Base-by-base conservation (phyloP, 75 land plant species). In the Selaginella tamariscina region DNA sequence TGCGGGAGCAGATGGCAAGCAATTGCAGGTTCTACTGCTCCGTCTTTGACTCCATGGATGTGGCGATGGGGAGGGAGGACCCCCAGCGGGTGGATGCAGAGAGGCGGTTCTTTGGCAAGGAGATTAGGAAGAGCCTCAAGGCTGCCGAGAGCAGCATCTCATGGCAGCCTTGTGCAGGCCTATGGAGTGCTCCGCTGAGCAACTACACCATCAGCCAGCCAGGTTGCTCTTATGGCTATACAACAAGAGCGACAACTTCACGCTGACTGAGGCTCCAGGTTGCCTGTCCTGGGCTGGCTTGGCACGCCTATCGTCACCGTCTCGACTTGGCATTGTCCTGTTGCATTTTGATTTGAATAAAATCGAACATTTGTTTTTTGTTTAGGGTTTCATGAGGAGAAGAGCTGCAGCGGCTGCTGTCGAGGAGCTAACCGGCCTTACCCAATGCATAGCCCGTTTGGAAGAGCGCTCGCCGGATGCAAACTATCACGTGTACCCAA, bases 181-280 rank as follows among this genome's bases (percentile, higher is more conserved):
- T 82, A 64, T 72, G 69, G 55, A 30, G 75, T 0, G 70, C 77
- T 0, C 30, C 62, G 8, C 77, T 84, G 5, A 92, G 97, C 73
- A 82, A 92, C 72, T 92, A 92, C 54, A 81, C 97, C 2, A 54
- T 70, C 24, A 92, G 94, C 64, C 97, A 92, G 57, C 92, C 97
- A 79, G 79, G 65, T 81, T 88, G 18, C 78, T 91, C 5, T 81
- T 88, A 1, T 86, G 89, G 87, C 66, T 21, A 27, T 77, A 59
- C 62, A 59, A 59, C 62, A 59, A 59, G 26, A 59, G 62, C 8
- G 62, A 59, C n/a, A 59, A 27, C 8, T 59, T 59, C 62, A 59
- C 23, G 62, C 62, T 59, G 62, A 5, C 21, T 9, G 18, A 59
- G 21, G 62, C n/a, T 2, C 62, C 23, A 9, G 62, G 62, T 5